Evolutionary conservation across 139 green algal species (phyloP).

Genomic region (Limnomonas spitsbergensis): DNA sequence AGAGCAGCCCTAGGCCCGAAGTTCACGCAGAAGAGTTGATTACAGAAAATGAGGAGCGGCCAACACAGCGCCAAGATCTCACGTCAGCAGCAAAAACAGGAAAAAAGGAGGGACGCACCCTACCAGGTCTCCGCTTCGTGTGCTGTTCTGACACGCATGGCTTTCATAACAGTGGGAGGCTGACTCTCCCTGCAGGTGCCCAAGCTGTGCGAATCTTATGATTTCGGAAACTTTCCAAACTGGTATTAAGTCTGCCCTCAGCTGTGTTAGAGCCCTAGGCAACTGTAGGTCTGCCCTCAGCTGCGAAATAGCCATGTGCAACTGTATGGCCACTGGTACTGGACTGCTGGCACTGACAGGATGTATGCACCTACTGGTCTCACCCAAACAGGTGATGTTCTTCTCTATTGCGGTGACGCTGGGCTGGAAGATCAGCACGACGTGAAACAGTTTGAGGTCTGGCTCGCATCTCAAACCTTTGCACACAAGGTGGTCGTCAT

Average conservation of each 20-base stretch:
- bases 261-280: background rate
- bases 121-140: no score
- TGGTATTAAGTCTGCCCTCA: background rate
- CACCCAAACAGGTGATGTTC: constrained; percentile 1
- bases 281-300: background rate
- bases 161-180: background rate
- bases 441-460: constrained; percentile 1
- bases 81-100: no score
- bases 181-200: background rate
- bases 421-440: background rate
- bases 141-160: constrained; percentile 6
- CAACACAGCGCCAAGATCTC: no score
- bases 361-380: background rate
- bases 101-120: no score
- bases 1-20: no score
- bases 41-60: no score
- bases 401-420: constrained; percentile 8
- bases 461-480: background rate
- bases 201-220: background rate
- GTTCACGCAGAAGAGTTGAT: no score
- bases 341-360: background rate
- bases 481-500: constrained; percentile 6
- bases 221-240: background rate
- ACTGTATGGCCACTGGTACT: background rate
- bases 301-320: background rate